Percentiles rank a stretch among this genome's conserved stretches.
phyloP scores from a whole-genome alignment of 805 yeast species.

The Teunomyces tritomae region DNA sequence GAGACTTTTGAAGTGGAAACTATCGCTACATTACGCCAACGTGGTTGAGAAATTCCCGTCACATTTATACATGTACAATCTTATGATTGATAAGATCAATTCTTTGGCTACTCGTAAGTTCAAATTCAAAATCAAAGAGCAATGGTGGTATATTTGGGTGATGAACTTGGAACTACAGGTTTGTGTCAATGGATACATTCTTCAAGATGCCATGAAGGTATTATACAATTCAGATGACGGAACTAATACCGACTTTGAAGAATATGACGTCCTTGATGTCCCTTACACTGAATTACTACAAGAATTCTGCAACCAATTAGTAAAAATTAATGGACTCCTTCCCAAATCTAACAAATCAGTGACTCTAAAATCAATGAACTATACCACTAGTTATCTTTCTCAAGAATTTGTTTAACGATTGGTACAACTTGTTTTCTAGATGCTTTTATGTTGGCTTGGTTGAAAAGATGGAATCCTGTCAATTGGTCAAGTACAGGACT shows the following conservation, averaged over 20 bases:
- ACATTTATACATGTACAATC: slow-evolving; percentile 17
- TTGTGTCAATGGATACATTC: slow-evolving; percentile 13
- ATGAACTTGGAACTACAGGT: slow-evolving; percentile 34
- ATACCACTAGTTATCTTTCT: slow-evolving; percentile 12
- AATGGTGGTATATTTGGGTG: slow-evolving; percentile 32
- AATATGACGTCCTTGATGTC: slow-evolving; percentile 16
- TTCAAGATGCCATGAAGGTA: slow-evolving; percentile 28
- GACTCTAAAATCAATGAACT: slow-evolving; percentile 14
- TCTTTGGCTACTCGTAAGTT: slow-evolving; percentile 37
- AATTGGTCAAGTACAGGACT: slow-evolving; percentile 10
- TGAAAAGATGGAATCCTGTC: slow-evolving; percentile 29
- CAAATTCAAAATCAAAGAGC: slow-evolving; percentile 11
- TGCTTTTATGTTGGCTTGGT: slow-evolving; percentile 53
- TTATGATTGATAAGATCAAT: slow-evolving; percentile 37
- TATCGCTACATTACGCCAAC: slow-evolving; percentile 2
- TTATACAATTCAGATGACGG: slow-evolving; percentile 17
- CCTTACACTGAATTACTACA: slow-evolving; percentile 14
- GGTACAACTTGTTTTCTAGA: slow-evolving; percentile 91
- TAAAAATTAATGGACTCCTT: slow-evolving; percentile 14
- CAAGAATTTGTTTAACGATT: slow-evolving; percentile 32
- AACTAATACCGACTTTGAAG: slow-evolving; percentile 10
- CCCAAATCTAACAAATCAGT: slow-evolving; percentile 17
- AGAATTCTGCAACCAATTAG: slow-evolving; percentile 15
- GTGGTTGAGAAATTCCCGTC: slow-evolving; percentile 17
- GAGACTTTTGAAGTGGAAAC: slow-evolving; percentile 11